These are phyloP conservation scores for Phytophthora sp. DNA, from an alignment of 352 stramenopile species.

Conservation along the genomic window DNA sequence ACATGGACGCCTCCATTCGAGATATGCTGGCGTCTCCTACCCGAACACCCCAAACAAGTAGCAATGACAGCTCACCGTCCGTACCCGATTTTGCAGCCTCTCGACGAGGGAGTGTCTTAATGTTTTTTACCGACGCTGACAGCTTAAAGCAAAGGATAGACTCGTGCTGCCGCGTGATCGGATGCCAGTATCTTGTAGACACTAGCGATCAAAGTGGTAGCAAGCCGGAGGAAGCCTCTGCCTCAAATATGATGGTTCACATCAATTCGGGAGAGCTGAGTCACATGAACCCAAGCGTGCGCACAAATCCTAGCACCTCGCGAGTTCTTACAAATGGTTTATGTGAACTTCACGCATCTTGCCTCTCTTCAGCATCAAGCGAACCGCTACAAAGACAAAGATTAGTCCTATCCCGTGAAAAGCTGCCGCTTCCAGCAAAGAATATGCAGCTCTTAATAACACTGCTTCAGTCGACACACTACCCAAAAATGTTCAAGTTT, in stretches of 20 bases:
- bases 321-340: conserved; percentile 19
- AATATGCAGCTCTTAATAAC: conserved; percentile 16
- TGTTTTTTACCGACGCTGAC: conserved; percentile 46
- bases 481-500: conserved; percentile 59
- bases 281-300: conserved; percentile 9
- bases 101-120: conserved; percentile 30
- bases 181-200: conserved; percentile 36
- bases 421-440: conserved; percentile 21
- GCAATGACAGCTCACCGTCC: background rate
- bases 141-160: conserved; percentile 50
- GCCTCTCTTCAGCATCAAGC: conserved; percentile 22
- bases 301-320: conserved; percentile 14
- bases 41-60: background rate
- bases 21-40: conserved; percentile 21
- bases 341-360: conserved; percentile 41
- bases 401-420: conserved; percentile 31
- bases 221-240: conserved; percentile 21
- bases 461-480: conserved; percentile 54
- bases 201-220: conserved; percentile 13
- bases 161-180: conserved; percentile 57
- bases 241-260: conserved; percentile 26
- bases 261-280: conserved; percentile 21
- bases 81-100: background rate
- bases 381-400: conserved; percentile 43
- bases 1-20: conserved; percentile 45